phyloP scores from a whole-genome alignment of 2,329 filamentous ascomycete genomes.

The Diaporthe sp. region DNA sequence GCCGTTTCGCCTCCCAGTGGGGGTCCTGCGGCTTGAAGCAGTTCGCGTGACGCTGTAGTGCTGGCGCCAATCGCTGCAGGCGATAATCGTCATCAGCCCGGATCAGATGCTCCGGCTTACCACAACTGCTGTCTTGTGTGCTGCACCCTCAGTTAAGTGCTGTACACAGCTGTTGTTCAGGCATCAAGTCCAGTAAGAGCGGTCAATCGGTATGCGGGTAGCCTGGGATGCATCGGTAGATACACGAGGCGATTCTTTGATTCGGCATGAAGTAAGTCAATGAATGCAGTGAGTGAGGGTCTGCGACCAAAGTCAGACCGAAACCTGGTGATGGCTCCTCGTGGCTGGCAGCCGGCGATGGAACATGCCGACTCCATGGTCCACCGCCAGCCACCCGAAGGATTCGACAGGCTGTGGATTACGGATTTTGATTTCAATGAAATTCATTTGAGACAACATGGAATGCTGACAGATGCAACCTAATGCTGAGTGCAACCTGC shows the following conservation, averaged over 20 bases:
- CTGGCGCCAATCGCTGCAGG: constrained; percentile 1
- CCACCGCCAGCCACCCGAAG: background rate
- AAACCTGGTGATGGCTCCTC: background rate
- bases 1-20: constrained; percentile 9
- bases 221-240: background rate
- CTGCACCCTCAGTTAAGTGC: background rate
- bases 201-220: background rate
- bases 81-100: background rate
- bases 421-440: too few relatives aligned
- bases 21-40: background rate
- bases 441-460: background rate
- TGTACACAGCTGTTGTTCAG: background rate
- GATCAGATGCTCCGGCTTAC: constrained; percentile 27
- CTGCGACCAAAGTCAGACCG: background rate
- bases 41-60: background rate
- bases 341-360: background rate
- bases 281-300: background rate
- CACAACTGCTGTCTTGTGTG: too few relatives aligned
- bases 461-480: constrained; percentile 12
- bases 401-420: background rate
- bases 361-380: background rate
- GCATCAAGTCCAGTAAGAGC: too few relatives aligned
- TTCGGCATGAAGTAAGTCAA: background rate
- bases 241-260: background rate
- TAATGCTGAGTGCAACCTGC: background rate